A percentile compares a stretch with the other conserved stretches of the same genome.
Conservation (phyloP, 2,329 filamentous ascomycete genomes). For the Didymella glomerata region DNA sequence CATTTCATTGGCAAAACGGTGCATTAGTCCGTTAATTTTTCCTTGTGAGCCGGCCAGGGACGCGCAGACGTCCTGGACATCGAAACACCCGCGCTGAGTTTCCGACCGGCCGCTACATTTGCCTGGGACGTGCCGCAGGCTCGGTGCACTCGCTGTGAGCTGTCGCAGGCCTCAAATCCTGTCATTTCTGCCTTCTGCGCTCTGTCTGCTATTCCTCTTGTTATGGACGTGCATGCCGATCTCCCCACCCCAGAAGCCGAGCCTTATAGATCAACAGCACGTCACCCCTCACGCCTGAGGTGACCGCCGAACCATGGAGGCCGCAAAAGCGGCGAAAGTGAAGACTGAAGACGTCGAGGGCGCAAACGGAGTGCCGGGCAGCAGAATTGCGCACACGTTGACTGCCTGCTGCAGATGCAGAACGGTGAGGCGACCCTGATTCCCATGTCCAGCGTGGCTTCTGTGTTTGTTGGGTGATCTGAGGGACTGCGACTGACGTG, state of each 20-base stretch:
- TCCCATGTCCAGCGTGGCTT: background rate
- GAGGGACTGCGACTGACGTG: constrained; percentile 21
- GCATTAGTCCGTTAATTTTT: constrained; percentile 16
- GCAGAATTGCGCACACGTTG: constrained; percentile 77
- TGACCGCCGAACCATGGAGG: constrained; percentile 34
- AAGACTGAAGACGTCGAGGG: constrained; percentile 36
- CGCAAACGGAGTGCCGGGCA: constrained; percentile 50
- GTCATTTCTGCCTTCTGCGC: constrained; percentile 20
- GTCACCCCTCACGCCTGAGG: constrained; percentile 17
- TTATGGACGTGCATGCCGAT: constrained; percentile 35
- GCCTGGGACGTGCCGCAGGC: constrained; percentile 33
- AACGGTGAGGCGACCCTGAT: constrained; percentile 64
- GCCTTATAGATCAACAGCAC: constrained; percentile 18
- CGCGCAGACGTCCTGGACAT: constrained; percentile 13
- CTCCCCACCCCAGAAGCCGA: constrained; percentile 28
- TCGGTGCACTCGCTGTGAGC: constrained; percentile 14
- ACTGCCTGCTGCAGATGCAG: constrained; percentile 83
- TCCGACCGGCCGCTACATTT: constrained; percentile 11
- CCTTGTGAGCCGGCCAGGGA: constrained; percentile 13
- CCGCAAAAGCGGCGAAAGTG: constrained; percentile 29
- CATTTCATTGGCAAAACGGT: constrained; percentile 27
- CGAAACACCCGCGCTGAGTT: constrained; percentile 8
- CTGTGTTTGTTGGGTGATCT: background rate
- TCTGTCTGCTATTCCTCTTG: constrained; percentile 12
- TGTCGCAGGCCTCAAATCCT: constrained; percentile 13